Conservation (phyloP, 2,329 filamentous ascomycete species). For the Arthrobotrys sphaeroides region DNA sequence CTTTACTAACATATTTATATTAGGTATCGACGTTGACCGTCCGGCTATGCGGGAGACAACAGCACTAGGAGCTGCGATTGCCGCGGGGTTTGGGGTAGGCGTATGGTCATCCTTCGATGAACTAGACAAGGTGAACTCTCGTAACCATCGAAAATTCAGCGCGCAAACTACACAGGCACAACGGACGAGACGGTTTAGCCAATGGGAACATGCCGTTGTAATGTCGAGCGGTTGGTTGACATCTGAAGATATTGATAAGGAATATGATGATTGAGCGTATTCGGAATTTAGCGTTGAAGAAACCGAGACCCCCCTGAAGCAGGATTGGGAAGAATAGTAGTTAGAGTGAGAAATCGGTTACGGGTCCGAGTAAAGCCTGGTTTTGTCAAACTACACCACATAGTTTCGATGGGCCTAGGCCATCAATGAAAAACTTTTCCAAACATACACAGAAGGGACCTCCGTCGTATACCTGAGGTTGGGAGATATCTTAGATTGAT, state of each 20-base stretch:
- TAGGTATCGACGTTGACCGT: constrained; percentile 78
- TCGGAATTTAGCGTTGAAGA: neutral
- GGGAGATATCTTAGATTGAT: neutral
- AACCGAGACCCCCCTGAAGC: neutral
- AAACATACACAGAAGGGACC: neutral
- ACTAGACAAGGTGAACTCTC: constrained; percentile 24
- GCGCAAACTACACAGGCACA: constrained; percentile 15
- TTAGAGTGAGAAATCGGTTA: too few relatives aligned
- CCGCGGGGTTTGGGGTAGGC: constrained; percentile 72
- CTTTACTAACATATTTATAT: neutral
- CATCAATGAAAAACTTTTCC: neutral
- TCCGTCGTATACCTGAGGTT: neutral
- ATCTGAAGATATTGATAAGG: constrained; percentile 45
- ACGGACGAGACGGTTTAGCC: constrained; percentile 17
- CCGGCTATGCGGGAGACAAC: constrained; percentile 92
- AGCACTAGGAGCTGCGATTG: constrained; percentile 85
- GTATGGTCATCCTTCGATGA: constrained; percentile 30
- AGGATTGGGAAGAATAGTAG: too few relatives aligned
- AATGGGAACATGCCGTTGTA: constrained; percentile 40
- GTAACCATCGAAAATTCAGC: constrained; percentile 29
- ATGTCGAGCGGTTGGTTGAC: constrained; percentile 52
- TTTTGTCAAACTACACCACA: neutral
- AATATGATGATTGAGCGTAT: constrained; percentile 28
- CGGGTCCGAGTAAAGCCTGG: neutral
- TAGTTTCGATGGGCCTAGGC: neutral